These are phyloP conservation scores for Filosporella fistucella DNA, from an alignment of 495 filamentous ascomycete genomes.

Conservation along the genomic window DNA sequence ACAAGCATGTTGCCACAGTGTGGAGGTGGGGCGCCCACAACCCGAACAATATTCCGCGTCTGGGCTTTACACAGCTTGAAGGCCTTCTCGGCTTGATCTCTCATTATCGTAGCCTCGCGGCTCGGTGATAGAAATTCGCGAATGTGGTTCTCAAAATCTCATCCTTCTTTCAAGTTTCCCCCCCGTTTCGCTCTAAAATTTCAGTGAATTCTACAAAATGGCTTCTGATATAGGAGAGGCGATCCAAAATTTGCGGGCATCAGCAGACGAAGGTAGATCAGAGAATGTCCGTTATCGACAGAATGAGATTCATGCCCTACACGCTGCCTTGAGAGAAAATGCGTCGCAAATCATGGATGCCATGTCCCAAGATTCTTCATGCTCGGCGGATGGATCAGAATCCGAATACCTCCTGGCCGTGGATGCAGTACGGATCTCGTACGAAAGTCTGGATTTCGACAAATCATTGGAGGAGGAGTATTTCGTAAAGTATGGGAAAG, in stretches of 20 bases:
- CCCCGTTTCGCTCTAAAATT: too few relatives aligned
- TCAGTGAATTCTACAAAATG: background rate
- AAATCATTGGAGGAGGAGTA: constrained; percentile 16
- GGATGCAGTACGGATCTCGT: constrained; percentile 2
- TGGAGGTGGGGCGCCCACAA: too few relatives aligned
- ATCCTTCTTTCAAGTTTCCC: background rate
- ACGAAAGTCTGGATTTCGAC: constrained; percentile 18
- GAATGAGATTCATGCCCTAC: constrained; percentile 11
- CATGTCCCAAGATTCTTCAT: constrained; percentile 1
- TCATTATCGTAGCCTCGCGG: too few relatives aligned
- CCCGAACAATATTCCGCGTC: too few relatives aligned
- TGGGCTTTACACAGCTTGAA: too few relatives aligned
- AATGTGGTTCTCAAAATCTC: too few relatives aligned
- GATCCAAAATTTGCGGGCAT: background rate
- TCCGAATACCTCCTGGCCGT: constrained; percentile 13
- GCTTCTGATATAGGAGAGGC: background rate
- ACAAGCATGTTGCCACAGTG: too few relatives aligned
- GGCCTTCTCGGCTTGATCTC: too few relatives aligned
- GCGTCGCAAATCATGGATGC: background rate
- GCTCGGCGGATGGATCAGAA: background rate
- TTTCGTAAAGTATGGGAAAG: constrained; percentile 12
- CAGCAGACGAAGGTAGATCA: constrained; percentile 14
- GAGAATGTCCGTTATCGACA: constrained; percentile 19
- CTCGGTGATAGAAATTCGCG: too few relatives aligned
- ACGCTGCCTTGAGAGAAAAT: constrained; percentile 4